Conservation (phyloP, 441 rosid species). For the Adansonia gregorii region DNA sequence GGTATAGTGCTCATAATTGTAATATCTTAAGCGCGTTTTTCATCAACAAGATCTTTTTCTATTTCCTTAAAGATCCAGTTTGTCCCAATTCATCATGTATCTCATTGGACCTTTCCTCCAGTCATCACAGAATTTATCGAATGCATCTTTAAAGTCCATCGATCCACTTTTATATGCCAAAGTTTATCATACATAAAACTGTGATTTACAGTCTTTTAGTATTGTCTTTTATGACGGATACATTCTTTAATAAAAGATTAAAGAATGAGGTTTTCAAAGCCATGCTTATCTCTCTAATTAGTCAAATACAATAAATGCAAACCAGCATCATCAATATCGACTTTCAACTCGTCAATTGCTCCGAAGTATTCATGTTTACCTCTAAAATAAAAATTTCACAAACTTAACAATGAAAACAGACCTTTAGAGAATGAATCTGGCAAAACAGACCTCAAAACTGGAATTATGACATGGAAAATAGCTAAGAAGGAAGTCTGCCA, state of each 20-base stretch:
- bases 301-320: background rate
- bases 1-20: background rate
- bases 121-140: too few species aligned
- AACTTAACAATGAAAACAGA: background rate
- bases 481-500: background rate
- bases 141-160: background rate
- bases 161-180: background rate
- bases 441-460: background rate
- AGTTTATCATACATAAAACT: background rate
- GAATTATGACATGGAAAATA: background rate
- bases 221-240: background rate
- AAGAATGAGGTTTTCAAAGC: background rate
- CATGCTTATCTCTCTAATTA: background rate
- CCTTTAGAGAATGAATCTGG: background rate
- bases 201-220: background rate
- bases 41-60: background rate
- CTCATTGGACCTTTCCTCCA: too few species aligned
- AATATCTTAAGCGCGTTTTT: background rate
- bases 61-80: background rate
- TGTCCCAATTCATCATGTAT: background rate
- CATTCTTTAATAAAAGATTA: background rate
- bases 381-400: background rate
- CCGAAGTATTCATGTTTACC: background rate
- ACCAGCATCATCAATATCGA: background rate
- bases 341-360: background rate